A percentile compares a stretch with the other conserved stretches of the same genome.
phyloP scores from a whole-genome alignment of 176 grass and related monocot species.

The Avena eriantha region DNA sequence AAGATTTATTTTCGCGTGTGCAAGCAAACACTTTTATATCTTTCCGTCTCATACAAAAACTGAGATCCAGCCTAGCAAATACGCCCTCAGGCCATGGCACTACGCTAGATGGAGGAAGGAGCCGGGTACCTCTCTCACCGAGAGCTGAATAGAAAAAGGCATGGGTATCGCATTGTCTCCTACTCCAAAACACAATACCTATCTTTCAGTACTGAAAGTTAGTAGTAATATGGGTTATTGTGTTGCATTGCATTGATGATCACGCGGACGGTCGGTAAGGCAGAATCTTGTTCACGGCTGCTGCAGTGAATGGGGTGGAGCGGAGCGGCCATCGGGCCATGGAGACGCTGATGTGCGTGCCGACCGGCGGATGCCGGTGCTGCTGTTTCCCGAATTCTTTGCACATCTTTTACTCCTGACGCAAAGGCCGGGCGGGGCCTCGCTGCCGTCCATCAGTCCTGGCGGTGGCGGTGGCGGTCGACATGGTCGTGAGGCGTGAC shows the following conservation, averaged over 20 bases:
- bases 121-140: too few relatives aligned
- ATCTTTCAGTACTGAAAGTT: too few relatives aligned
- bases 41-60: neutral
- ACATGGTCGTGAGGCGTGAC: neutral
- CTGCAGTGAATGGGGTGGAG: neutral
- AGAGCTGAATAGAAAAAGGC: neutral
- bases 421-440: neutral
- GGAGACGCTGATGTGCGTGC: neutral
- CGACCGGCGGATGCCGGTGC: neutral
- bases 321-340: neutral
- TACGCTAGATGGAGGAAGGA: neutral
- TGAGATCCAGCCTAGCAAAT: neutral
- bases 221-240: too few relatives aligned
- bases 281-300: neutral
- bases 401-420: neutral
- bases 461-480: neutral
- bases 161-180: neutral
- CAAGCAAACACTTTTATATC: too few relatives aligned
- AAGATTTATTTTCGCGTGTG: too few relatives aligned
- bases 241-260: slow-evolving; percentile 19
- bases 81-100: too few relatives aligned
- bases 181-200: too few relatives aligned
- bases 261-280: neutral
- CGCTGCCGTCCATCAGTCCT: neutral
- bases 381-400: neutral